Evolutionary conservation across 495 filamentous ascomycete genomes (phyloP), one percentile per base, ranked within the genome.

Genomic region (Penicillium ucsense): DNA sequence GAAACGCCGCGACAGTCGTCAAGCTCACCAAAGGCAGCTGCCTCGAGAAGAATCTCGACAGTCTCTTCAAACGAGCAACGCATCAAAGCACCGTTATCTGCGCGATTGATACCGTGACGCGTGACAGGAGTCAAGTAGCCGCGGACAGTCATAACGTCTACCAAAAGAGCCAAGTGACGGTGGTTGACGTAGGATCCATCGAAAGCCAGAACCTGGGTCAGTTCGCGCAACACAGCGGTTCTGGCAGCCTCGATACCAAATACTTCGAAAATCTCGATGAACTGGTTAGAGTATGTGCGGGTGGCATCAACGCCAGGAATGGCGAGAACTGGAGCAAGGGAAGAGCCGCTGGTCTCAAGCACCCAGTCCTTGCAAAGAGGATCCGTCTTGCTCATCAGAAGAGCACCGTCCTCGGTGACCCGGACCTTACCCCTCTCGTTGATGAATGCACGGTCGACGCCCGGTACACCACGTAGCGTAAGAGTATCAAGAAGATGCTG

Each of bases 151-250:
- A 99, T 99, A 44, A 99, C 88, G 68, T 99, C 92, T 50, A 94
- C 88, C 43, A 99, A 71, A n/a, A 99, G 83, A 12, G 88, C 83
- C 70, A 97, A 76, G 72, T 99, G 92, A 57, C 92, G 89, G 63
- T 97, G 89, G 62, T 99, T 99, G 75, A 99, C 92, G 62, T 99
- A 97, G 6, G 91, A 96, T 75, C 92, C 94, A 56, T 95, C 92
- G 53, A 97, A 96, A 7, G 94, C 85, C 65, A 99, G 68, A 65
- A 99, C 92, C 51, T 85, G 78, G 27, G 82, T 87, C 73, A 97
- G 67, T 61, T 99, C 94, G 32, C 83, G 79, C 62, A 97, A 78
- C 33, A 99, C 73, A 38, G 89, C 85, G 30, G 80, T 79, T 52
- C 92, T 82, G 41, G 89, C 87, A 50, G 89, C 92, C 62, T 99